phyloP scores from a whole-genome alignment of 2,329 filamentous ascomycete genomes.

The Penicillium sp. region DNA sequence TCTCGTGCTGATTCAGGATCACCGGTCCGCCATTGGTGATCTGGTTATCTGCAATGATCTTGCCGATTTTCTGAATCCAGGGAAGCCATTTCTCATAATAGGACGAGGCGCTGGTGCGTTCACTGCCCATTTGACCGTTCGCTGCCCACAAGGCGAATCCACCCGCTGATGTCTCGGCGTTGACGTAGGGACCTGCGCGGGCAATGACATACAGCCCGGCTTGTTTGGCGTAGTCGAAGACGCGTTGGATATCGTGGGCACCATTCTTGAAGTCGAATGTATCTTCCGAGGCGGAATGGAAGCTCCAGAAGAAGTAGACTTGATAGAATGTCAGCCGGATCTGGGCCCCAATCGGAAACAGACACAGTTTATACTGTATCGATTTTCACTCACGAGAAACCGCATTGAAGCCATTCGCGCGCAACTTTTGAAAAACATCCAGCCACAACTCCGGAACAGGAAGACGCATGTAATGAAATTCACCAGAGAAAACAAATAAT shows the following conservation, averaged over 20 bases:
- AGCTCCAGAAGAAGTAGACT: constrained; percentile 41
- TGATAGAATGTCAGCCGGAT: not conserved
- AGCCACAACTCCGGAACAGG: constrained; percentile 60
- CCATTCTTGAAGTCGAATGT: constrained; percentile 56
- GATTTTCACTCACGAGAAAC: constrained; percentile 43
- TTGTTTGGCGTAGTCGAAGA: constrained; percentile 57
- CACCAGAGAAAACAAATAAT: constrained; percentile 54
- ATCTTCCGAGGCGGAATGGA: constrained; percentile 33
- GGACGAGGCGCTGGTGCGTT: constrained; percentile 49
- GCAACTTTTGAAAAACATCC: constrained; percentile 60
- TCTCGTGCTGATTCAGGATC: constrained; percentile 58
- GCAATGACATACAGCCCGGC: constrained; percentile 58
- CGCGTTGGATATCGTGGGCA: constrained; percentile 55
- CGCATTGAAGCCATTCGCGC: constrained; percentile 58
- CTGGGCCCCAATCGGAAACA: not conserved
- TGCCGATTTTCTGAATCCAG: constrained; percentile 52
- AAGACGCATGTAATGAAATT: constrained; percentile 59
- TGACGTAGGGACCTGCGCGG: constrained; percentile 56
- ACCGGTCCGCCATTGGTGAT: constrained; percentile 57
- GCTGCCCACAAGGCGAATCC: constrained; percentile 53
- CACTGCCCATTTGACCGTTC: constrained; percentile 51
- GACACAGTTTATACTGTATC: not conserved
- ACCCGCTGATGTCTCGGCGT: constrained; percentile 56
- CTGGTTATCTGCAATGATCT: constrained; percentile 55
- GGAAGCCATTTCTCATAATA: constrained; percentile 54